Base-by-base conservation (phyloP, 805 yeast genomes). In the Pichia pseudocactophila region DNA sequence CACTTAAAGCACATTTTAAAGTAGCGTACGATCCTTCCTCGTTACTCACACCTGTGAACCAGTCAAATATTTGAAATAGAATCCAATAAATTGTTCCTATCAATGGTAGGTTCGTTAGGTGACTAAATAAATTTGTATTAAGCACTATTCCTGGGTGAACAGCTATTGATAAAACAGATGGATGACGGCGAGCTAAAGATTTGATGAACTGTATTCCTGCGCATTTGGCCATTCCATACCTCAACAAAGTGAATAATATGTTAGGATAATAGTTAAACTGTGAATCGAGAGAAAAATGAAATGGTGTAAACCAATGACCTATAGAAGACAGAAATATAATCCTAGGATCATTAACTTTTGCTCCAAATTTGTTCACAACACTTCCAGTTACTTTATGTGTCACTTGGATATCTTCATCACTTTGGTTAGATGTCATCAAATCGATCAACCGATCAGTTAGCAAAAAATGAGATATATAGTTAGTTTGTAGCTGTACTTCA, bases 81-180 rank as follows among this genome's bases (percentile, higher is more conserved):
- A 81, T 61, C 86, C 89, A 79, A 50, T 82, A 82, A 30, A 81
- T 52, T 1, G 77, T 69, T 0, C 96, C 95, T n/a, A 86, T 69
- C 4, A 85, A 64, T 0, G 95, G 94, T 13, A 82, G 64, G 43
- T 86, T 64, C 2, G 90, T 83, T 79, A 88, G 82, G 56, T 82
- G 83, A 36, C 81, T 68, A 56, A 82, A 82, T 37, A 82, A 59
- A 50, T 81, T 80, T 2, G 95, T 80, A 52, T 79, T 78, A 83
- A 86, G 80, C n/a, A 84, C 85, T 49, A 84, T 71, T 0, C 96
- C 96, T 0, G 95, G 95, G 53, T 85, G 89, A 3, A 84, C 83
- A 2, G 86, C 70, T 30, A 76, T 59, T 44, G 80, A 76, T 31
- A 79, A 58, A 9, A 85, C 67, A 16, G 76, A 69, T 0, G 94